Evolutionary conservation across 2,329 filamentous ascomycete species (phyloP).

Genomic region (Alternaria sp.): DNA sequence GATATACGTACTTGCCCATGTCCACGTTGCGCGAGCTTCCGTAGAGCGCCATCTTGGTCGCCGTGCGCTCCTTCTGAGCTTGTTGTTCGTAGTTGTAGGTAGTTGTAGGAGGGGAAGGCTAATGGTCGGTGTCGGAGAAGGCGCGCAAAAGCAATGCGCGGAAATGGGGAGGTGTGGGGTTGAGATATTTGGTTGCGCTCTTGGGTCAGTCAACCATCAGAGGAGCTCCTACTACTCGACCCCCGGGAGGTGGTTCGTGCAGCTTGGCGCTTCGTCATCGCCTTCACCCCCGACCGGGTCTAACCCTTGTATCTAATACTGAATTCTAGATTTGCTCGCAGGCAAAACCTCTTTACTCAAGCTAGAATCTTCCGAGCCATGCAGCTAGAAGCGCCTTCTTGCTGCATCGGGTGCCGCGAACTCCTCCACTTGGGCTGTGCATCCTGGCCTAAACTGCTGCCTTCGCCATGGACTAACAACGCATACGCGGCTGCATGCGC

Average conservation of each 20-base stretch:
- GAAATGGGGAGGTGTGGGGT: constrained; percentile 7
- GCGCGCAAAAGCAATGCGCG: constrained; percentile 16
- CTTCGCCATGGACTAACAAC: constrained; percentile 31
- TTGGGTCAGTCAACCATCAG: constrained; percentile 8
- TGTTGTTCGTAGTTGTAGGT: constrained; percentile 16
- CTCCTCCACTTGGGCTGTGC: constrained; percentile 1
- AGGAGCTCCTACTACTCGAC: constrained; percentile 28
- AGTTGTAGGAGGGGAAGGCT: not conserved
- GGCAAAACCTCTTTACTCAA: not conserved
- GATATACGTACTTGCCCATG: constrained; percentile 63
- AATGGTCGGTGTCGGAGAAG: constrained; percentile 1
- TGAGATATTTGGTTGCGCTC: constrained; percentile 8
- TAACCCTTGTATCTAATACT: not conserved
- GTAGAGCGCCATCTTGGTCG: constrained; percentile 47
- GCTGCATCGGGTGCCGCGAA: not conserved
- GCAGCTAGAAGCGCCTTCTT: constrained; percentile 1
- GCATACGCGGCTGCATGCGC: constrained; percentile 46
- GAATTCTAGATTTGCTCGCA: not conserved
- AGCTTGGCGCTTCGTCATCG: constrained; percentile 34
- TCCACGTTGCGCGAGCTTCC: constrained; percentile 62
- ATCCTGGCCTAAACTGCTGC: constrained; percentile 22
- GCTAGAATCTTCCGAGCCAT: not conserved
- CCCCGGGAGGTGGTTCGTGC: constrained; percentile 29
- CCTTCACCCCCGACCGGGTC: constrained; percentile 20
- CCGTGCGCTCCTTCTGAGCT: constrained; percentile 24